Base-by-base conservation (phyloP, 1,139 yeast genomes). In the Protomyces arabidopsidicola region DNA sequence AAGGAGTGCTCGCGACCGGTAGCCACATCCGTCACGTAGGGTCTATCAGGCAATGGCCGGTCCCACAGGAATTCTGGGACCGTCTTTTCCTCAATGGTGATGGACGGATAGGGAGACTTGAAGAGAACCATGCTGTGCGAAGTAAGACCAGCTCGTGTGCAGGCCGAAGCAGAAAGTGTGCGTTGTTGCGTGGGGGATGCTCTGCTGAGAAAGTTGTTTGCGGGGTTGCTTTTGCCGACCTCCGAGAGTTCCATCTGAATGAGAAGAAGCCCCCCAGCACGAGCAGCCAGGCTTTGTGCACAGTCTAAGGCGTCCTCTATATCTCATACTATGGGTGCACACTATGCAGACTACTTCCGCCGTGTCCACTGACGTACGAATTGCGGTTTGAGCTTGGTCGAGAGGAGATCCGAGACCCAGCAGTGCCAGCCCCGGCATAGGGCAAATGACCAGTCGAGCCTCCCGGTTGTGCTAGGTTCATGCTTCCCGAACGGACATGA, bases 71-170 rank as follows among this genome's bases (percentile, higher is more conserved):
- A 60, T 36, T 53, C 58, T 9, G 64, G 64, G 31, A 60, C 38
- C 2, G 58, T 39, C 53, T 31, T 45, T n/a, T 45, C 34, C n/a
- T 48, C 45, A 14, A 60, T 51, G 45, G 16, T 31, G 34, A 54
- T 16, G 36, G 38, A 53, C 6, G 50, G 36, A 20, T 27, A 54
- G 12, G 34, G 34, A 1, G 58, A 54, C 22, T 39, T n/a, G 36
- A 54, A 70, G 70, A 52, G 14, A 2, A 52, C 55, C 55, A 52
- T 52, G 27, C 14, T 16, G 14, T 27, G 6, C 31, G 5, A n/a
- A 5, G 9, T 12, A 39, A 39, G 8, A 27, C 31, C 6, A 27
- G 6, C 31, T 27, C 31, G 31, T 27, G 31, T 27, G 31, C 31
- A 27, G 6, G 8, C 31, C 6, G 31, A 2, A 27, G 9, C 1